A percentile compares a stretch with the other conserved stretches of the same genome.
Conservation (phyloP, 2,329 filamentous ascomycete genomes). For the Colletotrichum sidae region DNA sequence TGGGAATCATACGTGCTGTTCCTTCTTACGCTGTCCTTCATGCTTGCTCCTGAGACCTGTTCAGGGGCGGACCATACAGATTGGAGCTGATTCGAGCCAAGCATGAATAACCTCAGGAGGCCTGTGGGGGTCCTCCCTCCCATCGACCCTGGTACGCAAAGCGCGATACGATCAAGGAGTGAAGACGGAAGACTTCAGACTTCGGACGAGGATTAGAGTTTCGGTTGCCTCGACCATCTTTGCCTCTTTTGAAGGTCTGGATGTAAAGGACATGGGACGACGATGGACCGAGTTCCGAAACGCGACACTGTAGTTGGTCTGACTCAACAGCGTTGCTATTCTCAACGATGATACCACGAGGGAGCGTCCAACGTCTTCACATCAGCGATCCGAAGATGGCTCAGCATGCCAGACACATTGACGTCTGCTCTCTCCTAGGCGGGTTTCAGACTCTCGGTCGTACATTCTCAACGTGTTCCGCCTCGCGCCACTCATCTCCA, state of each 20-base stretch:
- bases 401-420: constrained; percentile 26
- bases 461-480: constrained; percentile 24
- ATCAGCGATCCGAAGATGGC: constrained; percentile 10
- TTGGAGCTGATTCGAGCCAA: constrained; percentile 18
- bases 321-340: constrained; percentile 29
- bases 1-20: constrained; percentile 1
- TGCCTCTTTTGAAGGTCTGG: constrained; percentile 31
- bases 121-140: not conserved
- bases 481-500: constrained; percentile 21
- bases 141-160: not conserved
- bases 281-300: constrained; percentile 33
- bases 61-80: constrained; percentile 17
- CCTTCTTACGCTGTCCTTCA: constrained; percentile 5
- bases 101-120: constrained; percentile 29
- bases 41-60: constrained; percentile 24
- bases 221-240: constrained; percentile 28
- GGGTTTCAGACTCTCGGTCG: constrained; percentile 31
- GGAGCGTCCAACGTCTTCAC: constrained; percentile 7
- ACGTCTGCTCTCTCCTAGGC: constrained; percentile 22
- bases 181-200: constrained; percentile 8
- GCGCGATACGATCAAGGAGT: constrained; percentile 14
- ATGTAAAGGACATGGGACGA: constrained; percentile 35
- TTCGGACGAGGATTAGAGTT: constrained; percentile 34
- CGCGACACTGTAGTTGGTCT: constrained; percentile 22
- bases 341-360: constrained; percentile 16